These are phyloP conservation scores for Peronosclerospora sorghi DNA, from an alignment of 352 stramenopile species.

Conservation along the genomic window DNA sequence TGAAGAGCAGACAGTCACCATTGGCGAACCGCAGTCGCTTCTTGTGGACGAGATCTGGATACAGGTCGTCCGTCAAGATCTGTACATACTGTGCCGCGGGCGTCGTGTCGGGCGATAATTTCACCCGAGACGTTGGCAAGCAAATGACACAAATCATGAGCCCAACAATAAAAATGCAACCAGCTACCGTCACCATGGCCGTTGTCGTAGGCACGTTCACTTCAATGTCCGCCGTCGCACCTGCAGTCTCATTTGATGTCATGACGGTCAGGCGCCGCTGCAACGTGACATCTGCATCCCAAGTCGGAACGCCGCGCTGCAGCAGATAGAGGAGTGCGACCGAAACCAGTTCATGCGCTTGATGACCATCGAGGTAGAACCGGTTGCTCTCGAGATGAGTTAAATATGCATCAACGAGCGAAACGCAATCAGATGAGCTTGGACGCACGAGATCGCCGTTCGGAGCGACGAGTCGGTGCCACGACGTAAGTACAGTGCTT, in stretches of 20 bases:
- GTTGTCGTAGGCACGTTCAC: constrained; percentile 35
- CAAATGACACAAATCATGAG: constrained; percentile 47
- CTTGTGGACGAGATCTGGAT: constrained; percentile 60
- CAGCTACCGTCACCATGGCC: constrained; percentile 32
- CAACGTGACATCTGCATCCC: constrained; percentile 14
- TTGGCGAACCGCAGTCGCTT: constrained; percentile 55
- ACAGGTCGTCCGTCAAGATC: constrained; percentile 61
- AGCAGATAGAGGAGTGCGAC: constrained; percentile 38
- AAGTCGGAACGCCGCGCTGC: constrained; percentile 27
- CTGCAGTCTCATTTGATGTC: constrained; percentile 2
- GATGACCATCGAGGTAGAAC: constrained; percentile 17
- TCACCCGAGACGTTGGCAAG: constrained; percentile 38
- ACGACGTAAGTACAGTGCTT: constrained; percentile 13
- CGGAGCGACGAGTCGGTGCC: constrained; percentile 21
- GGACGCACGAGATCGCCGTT: constrained; percentile 17
- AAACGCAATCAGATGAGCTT: constrained; percentile 8
- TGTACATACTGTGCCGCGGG: constrained; percentile 54
- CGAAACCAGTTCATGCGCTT: constrained; percentile 23
- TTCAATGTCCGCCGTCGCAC: constrained; percentile 29
- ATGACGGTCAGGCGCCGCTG: constrained; percentile 12
- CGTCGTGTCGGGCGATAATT: constrained; percentile 47
- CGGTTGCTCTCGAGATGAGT: constrained; percentile 20
- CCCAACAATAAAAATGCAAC: constrained; percentile 40
- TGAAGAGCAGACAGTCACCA: constrained; percentile 49
- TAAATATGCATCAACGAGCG: constrained; percentile 31